Percentiles rank a stretch among this genome's conserved stretches.
Evolutionary conservation across 257 asterid genomes (phyloP).

Genomic region (Capsicum baccatum): DNA sequence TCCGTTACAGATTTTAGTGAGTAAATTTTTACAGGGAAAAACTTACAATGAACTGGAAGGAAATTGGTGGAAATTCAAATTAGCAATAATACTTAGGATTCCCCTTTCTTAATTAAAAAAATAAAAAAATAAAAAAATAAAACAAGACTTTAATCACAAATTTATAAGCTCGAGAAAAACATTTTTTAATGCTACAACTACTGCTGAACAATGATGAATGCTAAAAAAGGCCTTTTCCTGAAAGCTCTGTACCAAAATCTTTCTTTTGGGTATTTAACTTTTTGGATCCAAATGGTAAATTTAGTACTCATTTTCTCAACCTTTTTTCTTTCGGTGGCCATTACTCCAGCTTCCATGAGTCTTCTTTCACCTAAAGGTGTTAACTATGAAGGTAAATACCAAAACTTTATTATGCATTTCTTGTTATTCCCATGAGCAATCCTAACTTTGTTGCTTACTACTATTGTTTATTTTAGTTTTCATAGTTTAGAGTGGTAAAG

Average conservation of each 20-base stretch:
- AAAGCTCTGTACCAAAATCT: conserved; percentile 29
- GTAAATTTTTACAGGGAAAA: neutral
- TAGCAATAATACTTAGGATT: neutral
- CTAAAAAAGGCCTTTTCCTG: conserved; percentile 30
- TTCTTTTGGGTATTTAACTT: conserved; percentile 30
- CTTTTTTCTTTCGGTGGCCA: conserved; percentile 38
- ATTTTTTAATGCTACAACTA: neutral
- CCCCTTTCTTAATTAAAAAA: neutral
- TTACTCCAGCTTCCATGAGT: conserved; percentile 49
- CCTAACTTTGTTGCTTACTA: neutral
- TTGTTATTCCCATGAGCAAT: neutral
- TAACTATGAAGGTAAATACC: conserved; percentile 74
- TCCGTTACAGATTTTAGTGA: neutral
- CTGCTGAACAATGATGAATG: conserved; percentile 17
- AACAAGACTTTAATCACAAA: conserved; percentile 8
- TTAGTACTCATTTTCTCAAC: conserved; percentile 44
- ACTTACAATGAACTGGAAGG: neutral
- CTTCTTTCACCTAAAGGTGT: conserved; percentile 97
- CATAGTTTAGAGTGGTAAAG: conserved; percentile 5
- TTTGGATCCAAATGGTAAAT: conserved; percentile 53
- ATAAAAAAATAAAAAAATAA: neutral
- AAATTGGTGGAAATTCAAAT: neutral
- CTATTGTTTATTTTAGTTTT: neutral
- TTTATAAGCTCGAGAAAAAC: conserved; percentile 25
- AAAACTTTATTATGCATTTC: conserved; percentile 26